Percentiles rank a stretch among this genome's conserved stretches.
These are phyloP conservation scores for Lachnellula subtilissima DNA, from an alignment of 2,329 filamentous ascomycete genomes.

Conservation along the genomic window DNA sequence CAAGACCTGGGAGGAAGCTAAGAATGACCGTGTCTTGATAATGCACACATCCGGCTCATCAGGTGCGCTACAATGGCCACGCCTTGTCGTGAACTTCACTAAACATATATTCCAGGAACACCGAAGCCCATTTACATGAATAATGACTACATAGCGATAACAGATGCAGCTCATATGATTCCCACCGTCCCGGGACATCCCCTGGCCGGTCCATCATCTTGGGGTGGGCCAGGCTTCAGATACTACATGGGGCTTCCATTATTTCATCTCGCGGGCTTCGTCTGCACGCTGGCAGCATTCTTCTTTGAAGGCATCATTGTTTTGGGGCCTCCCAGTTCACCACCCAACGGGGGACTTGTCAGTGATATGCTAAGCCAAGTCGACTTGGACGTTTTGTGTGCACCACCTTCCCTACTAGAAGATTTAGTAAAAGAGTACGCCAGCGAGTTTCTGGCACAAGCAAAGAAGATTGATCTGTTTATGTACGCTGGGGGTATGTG, in stretches of 20 bases:
- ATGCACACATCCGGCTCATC: slow-evolving; percentile 41
- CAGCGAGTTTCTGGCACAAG: not conserved
- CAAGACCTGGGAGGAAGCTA: slow-evolving; percentile 32
- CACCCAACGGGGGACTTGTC: not conserved
- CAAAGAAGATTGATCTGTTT: not conserved
- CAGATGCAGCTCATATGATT: not conserved
- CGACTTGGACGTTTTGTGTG: not conserved
- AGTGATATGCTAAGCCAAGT: not conserved
- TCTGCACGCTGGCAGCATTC: not conserved
- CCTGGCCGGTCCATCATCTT: not conserved
- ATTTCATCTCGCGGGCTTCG: not conserved
- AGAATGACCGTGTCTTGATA: slow-evolving; percentile 35
- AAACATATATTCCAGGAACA: slow-evolving; percentile 2
- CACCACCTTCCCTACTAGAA: not conserved
- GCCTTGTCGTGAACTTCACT: slow-evolving; percentile 34
- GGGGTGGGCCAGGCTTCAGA: not conserved
- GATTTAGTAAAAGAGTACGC: not conserved
- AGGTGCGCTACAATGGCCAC: slow-evolving; percentile 33
- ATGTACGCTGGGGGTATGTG: not conserved
- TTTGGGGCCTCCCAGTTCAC: not conserved
- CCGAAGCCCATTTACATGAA: not conserved
- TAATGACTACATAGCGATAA: no score
- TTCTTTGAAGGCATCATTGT: not conserved
- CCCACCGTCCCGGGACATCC: not conserved
- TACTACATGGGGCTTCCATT: not conserved